phyloP scores from a whole-genome alignment of 1,139 yeast species.

The Debaryomyces udenii region DNA sequence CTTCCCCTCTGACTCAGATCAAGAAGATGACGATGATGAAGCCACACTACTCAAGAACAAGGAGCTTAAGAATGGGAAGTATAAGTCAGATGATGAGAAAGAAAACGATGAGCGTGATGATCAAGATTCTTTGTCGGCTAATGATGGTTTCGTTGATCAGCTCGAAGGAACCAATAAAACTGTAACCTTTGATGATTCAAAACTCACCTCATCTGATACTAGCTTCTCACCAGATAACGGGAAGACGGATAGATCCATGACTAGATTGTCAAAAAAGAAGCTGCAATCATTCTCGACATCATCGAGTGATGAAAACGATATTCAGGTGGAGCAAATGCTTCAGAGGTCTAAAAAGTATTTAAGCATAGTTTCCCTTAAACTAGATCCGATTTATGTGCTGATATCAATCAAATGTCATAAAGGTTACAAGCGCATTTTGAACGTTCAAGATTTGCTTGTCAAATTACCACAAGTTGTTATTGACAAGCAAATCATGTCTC shows the following conservation, averaged over 20 bases:
- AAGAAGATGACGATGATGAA: conserved; percentile 12
- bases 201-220: conserved; percentile 1
- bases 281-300: conserved; percentile 3
- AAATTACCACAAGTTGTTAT: conserved; percentile 56
- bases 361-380: conserved; percentile 52
- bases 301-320: conserved; percentile 4
- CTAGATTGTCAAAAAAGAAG: conserved; percentile 11
- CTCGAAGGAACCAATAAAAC: conserved; percentile 18
- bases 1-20: conserved; percentile 47
- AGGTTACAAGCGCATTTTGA: conserved; percentile 59
- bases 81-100: conserved; percentile 16
- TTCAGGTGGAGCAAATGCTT: conserved; percentile 48
- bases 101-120: conserved; percentile 13
- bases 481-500: conserved; percentile 52
- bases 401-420: conserved; percentile 59
- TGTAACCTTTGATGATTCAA: conserved; percentile 7
- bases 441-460: conserved; percentile 61
- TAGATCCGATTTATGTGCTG: conserved; percentile 51
- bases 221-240: background rate
- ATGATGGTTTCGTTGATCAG: conserved; percentile 19
- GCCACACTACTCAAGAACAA: conserved; percentile 18
- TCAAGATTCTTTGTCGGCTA: conserved; percentile 14
- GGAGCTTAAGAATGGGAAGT: conserved; percentile 21
- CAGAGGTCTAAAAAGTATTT: conserved; percentile 59
- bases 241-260: conserved; percentile 12